A percentile compares a stretch with the other conserved stretches of the same genome.
Conservation (phyloP, 208 protist species). For the Wallacemonas rigidus region DNA sequence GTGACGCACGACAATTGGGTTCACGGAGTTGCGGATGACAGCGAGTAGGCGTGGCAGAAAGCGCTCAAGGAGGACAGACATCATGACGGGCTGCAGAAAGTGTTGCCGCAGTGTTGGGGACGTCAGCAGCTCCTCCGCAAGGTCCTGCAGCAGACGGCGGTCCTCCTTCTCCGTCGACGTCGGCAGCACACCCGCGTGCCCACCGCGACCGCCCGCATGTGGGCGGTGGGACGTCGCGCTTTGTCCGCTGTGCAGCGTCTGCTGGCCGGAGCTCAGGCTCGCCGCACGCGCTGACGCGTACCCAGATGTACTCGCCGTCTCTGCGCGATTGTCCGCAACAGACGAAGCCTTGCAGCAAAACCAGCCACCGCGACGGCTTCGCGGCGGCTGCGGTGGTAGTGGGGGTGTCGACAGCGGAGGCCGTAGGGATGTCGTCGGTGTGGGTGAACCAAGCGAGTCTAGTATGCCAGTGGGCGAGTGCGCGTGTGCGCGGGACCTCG, state of each 20-base stretch:
- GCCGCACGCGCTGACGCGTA: conserved; percentile 1
- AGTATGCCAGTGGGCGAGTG: too few relatives aligned
- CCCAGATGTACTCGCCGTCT: not conserved
- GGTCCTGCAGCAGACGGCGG: conserved; percentile 25
- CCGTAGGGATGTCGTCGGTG: too few relatives aligned
- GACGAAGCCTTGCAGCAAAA: not conserved
- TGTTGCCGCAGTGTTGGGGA: conserved; percentile 30
- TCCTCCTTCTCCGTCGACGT: conserved; percentile 7
- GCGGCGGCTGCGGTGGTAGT: not conserved
- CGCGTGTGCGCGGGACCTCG: not conserved
- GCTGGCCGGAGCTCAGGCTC: conserved; percentile 2
- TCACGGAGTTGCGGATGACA: conserved; percentile 62
- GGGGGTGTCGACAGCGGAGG: too few relatives aligned
- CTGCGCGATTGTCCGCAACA: not conserved
- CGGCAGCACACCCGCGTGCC: not conserved
- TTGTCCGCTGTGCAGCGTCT: not conserved
- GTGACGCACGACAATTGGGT: conserved; percentile 73
- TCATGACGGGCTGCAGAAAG: conserved; percentile 35
- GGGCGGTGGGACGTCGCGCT: not conserved
- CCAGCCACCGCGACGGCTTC: not conserved
- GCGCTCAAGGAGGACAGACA: conserved; percentile 37
- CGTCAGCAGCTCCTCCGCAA: conserved; percentile 28
- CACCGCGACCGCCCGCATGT: not conserved
- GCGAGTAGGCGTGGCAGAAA: conserved; percentile 55
- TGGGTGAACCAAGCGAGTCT: too few relatives aligned